Conservation (phyloP, 345 rosid genomes). For the Pistacia atlantica region DNA sequence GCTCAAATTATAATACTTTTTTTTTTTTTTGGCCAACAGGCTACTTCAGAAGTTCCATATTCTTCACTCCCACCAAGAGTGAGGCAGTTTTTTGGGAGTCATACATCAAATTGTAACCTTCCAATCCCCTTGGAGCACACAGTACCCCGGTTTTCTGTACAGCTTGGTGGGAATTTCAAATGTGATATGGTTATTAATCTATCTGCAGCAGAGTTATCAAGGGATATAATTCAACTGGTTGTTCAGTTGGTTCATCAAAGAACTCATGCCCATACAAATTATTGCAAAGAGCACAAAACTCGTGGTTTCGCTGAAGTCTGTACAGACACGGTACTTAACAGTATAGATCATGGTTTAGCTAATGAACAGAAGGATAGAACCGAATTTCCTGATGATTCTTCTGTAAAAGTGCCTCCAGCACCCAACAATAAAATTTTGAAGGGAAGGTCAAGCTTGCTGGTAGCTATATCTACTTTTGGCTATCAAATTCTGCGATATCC, state of each 20-base stretch:
- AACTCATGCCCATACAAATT: constrained; percentile 38
- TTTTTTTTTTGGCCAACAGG: constrained; percentile 49
- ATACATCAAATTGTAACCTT: constrained; percentile 41
- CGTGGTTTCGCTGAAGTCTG: constrained; percentile 27
- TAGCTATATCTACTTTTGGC: constrained; percentile 80
- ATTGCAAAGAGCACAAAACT: constrained; percentile 33
- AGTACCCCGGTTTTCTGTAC: constrained; percentile 62
- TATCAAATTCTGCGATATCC: constrained; percentile 84
- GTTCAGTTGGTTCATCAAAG: constrained; percentile 73
- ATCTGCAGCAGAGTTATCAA: constrained; percentile 65
- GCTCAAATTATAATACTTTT: constrained; percentile 11
- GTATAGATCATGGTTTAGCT: constrained; percentile 25
- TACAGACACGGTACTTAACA: constrained; percentile 23
- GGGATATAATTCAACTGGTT: constrained; percentile 60
- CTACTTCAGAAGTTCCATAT: constrained; percentile 79
- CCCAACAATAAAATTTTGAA: constrained; percentile 54
- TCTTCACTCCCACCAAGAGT: constrained; percentile 57
- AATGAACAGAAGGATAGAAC: constrained; percentile 31
- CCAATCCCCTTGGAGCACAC: constrained; percentile 48
- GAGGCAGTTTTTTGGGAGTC: constrained; percentile 71
- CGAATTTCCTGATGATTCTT: constrained; percentile 38
- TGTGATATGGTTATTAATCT: constrained; percentile 58
- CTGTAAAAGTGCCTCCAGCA: constrained; percentile 36
- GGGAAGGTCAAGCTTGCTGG: constrained; percentile 69
- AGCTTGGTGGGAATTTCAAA: constrained; percentile 52